A percentile compares a stretch with the other conserved stretches of the same genome.
These are phyloP conservation scores for Lactifluus echinatus DNA, from an alignment of 768 basidiomycete species.

Conservation along the genomic window DNA sequence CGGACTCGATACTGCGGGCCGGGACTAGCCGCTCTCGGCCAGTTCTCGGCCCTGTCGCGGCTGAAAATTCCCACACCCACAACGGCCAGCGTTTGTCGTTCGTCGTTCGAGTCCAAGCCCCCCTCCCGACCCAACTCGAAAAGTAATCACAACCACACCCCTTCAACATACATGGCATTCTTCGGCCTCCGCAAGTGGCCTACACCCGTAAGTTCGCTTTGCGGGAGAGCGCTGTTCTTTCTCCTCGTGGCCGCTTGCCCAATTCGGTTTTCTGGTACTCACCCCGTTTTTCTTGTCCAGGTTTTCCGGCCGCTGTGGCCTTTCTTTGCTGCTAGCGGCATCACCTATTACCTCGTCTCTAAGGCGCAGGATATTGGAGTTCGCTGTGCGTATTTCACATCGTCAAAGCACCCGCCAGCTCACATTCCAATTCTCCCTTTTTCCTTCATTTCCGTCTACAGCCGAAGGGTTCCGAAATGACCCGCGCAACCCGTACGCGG, in stretches of 20 bases:
- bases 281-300: slow-evolving; percentile 30
- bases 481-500: slow-evolving; percentile 76
- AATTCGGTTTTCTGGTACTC: not conserved
- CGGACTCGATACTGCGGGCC: not conserved
- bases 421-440: not conserved
- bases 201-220: slow-evolving; percentile 48
- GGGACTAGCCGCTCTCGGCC: slow-evolving; percentile 1
- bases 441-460: slow-evolving; percentile 22
- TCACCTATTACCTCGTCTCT: slow-evolving; percentile 60
- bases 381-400: slow-evolving; percentile 46
- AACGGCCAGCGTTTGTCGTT: not conserved
- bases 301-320: slow-evolving; percentile 71
- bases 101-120: not conserved
- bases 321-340: slow-evolving; percentile 55
- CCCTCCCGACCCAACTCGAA: not conserved
- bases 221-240: not conserved
- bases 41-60: not conserved
- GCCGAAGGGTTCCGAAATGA: slow-evolving; percentile 65
- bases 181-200: slow-evolving; percentile 77
- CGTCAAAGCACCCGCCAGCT: not conserved
- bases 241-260: slow-evolving; percentile 1
- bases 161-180: slow-evolving; percentile 46
- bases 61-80: slow-evolving; percentile 7
- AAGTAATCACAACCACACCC: not conserved
- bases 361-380: slow-evolving; percentile 63